These are phyloP conservation scores for Candida frijolesensis DNA, from an alignment of 1,139 yeast genomes.

Conservation along the genomic window DNA sequence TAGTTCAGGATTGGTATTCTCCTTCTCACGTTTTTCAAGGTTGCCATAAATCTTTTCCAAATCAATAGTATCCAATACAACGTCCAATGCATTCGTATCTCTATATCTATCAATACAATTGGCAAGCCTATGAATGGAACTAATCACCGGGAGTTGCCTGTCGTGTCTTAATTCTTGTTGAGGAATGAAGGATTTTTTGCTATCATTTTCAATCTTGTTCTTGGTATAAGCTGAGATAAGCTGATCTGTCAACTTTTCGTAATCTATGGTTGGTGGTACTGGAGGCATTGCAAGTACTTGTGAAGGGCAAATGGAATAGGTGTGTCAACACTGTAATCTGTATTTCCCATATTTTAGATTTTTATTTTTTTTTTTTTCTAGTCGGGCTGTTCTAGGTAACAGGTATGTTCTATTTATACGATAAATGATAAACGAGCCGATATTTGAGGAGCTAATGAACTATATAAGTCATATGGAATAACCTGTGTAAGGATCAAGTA, in stretches of 20 bases:
- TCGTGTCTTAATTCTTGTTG: background rate
- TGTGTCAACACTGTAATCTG: background rate
- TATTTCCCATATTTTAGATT: background rate
- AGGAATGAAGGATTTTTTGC: background rate
- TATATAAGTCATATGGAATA: no score
- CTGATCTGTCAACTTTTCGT: slow-evolving; percentile 8
- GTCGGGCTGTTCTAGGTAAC: background rate
- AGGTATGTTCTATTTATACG: background rate
- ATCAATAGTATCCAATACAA: slow-evolving; percentile 30
- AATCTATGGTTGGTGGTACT: slow-evolving; percentile 9
- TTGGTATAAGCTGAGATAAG: slow-evolving; percentile 10
- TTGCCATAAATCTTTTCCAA: slow-evolving; percentile 37
- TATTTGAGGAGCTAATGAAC: no score
- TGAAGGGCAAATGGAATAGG: background rate
- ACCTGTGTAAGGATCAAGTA: no score
- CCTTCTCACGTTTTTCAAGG: slow-evolving; percentile 32
- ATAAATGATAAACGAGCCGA: no score
- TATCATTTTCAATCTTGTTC: slow-evolving; percentile 6
- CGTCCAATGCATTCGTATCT: slow-evolving; percentile 10
- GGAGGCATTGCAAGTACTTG: slow-evolving; percentile 3
- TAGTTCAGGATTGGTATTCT: slow-evolving; percentile 12
- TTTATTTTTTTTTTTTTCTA: background rate
- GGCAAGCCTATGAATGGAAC: slow-evolving; percentile 7
- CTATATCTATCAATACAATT: slow-evolving; percentile 11
- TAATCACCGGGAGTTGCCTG: slow-evolving; percentile 9